phyloP scores from a whole-genome alignment of 2,329 filamentous ascomycete species.

The Paecilomyces sp. region DNA sequence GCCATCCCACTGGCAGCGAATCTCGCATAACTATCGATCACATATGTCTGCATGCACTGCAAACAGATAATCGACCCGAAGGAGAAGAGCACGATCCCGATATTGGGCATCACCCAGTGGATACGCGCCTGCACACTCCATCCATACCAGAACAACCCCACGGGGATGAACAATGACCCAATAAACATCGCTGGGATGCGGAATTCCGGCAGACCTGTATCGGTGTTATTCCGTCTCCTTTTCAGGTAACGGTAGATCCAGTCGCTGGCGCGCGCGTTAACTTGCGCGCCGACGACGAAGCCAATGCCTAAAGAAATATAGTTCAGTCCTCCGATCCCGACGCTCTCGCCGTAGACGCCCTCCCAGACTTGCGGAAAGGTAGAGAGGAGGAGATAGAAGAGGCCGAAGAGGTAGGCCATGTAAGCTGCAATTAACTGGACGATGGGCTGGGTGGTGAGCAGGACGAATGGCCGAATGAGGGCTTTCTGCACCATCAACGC shows the following conservation, averaged over 20 bases:
- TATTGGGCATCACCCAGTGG: constrained; percentile 44
- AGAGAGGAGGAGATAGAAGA: constrained; percentile 51
- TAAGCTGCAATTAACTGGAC: constrained; percentile 46
- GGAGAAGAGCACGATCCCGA: constrained; percentile 40
- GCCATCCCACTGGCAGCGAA: constrained; percentile 16
- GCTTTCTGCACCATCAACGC: constrained; percentile 19
- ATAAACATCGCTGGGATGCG: constrained; percentile 50
- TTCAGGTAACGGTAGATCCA: constrained; percentile 35
- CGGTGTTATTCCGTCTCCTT: constrained; percentile 30
- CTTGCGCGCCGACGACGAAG: constrained; percentile 45
- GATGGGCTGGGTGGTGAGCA: constrained; percentile 49
- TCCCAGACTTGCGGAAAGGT: constrained; percentile 52
- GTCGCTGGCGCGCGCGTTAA: constrained; percentile 9
- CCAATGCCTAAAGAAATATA: constrained; percentile 54
- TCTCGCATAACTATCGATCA: constrained; percentile 15
- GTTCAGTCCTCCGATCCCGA: constrained; percentile 49
- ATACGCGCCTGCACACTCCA: constrained; percentile 38
- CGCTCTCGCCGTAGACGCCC: constrained; percentile 41
- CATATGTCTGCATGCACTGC: constrained; percentile 25
- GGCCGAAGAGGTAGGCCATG: constrained; percentile 48
- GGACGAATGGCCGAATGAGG: constrained; percentile 44
- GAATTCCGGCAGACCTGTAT: constrained; percentile 43
- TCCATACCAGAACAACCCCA: constrained; percentile 45
- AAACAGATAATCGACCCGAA: constrained; percentile 29
- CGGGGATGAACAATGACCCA: constrained; percentile 41